phyloP scores from a whole-genome alignment of 495 filamentous ascomycete species.

The Margaritispora aquatica region DNA sequence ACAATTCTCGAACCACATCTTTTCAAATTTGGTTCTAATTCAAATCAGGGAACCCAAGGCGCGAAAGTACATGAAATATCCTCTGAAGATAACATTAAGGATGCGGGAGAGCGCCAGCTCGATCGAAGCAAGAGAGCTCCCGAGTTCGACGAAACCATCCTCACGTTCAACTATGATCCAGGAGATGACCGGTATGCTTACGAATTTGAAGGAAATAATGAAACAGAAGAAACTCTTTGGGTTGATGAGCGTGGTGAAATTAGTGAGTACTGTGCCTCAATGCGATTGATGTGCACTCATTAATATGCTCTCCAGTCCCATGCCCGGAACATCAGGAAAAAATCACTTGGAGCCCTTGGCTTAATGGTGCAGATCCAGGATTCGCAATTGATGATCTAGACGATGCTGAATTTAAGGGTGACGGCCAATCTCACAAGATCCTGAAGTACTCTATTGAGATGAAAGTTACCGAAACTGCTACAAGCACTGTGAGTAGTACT shows the following conservation, averaged over 20 bases:
- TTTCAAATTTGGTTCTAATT: not conserved
- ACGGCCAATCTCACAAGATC: not conserved
- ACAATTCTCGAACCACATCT: not conserved
- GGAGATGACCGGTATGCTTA: not conserved
- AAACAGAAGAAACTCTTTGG: not conserved
- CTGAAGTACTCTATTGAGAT: conserved; percentile 2
- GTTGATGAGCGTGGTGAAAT: not conserved
- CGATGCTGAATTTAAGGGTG: not conserved
- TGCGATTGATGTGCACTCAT: not conserved
- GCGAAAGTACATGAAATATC: not conserved
- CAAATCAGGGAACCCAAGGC: not conserved
- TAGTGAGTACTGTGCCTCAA: not conserved
- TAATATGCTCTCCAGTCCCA: not conserved
- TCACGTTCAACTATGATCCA: not conserved
- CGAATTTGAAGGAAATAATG: not conserved
- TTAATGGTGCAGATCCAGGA: not conserved
- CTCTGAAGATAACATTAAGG: not conserved
- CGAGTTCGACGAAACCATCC: not conserved
- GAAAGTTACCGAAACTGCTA: not conserved
- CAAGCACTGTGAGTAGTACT: not conserved
- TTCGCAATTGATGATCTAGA: not conserved
- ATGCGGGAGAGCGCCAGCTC: not conserved
- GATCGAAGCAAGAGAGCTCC: not conserved
- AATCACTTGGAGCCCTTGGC: not conserved
- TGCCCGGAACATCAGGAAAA: not conserved